Percentiles rank a stretch among this genome's conserved stretches.
Conservation (phyloP, 768 basidiomycete species). For the Lentinula edodes region DNA sequence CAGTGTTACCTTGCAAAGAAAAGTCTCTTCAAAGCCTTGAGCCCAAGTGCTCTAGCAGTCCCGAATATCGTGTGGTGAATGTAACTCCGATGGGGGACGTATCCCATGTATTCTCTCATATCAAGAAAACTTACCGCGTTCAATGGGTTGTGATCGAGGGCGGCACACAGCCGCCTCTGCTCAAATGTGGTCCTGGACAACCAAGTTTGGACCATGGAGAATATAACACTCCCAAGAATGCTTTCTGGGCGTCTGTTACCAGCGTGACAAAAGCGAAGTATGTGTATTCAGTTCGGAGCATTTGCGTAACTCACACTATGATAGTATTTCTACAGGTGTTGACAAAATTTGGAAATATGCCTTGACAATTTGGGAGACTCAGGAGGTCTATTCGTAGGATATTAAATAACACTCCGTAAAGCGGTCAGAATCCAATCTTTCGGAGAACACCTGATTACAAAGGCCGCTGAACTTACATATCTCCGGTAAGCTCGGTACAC, state of each 20-base stretch:
- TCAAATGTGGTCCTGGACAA: not conserved
- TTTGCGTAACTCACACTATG: slow-evolving; percentile 7
- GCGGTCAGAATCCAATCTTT: not conserved
- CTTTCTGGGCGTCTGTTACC: slow-evolving; percentile 48
- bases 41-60: not conserved
- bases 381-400: not conserved
- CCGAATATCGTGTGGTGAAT: slow-evolving; percentile 29
- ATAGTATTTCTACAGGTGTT: slow-evolving; percentile 70
- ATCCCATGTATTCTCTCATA: slow-evolving; percentile 84
- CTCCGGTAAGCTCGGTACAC: not conserved
- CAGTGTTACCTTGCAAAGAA: slow-evolving; percentile 14
- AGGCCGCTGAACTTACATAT: not conserved
- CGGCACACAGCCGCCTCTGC: slow-evolving; percentile 38
- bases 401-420: too few relatives aligned
- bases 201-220: slow-evolving; percentile 10
- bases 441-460: too few relatives aligned
- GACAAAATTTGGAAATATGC: slow-evolving; percentile 67
- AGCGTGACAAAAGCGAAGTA: slow-evolving; percentile 61
- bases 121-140: slow-evolving; percentile 77
- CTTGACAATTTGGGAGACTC: slow-evolving; percentile 40
- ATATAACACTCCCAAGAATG: slow-evolving; percentile 9
- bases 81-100: slow-evolving; percentile 58
- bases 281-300: slow-evolving; percentile 21
- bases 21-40: not conserved
- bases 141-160: slow-evolving; percentile 69